Evolutionary conservation across 768 basidiomycete species (phyloP).

Genomic region (Termitomyces sp.): DNA sequence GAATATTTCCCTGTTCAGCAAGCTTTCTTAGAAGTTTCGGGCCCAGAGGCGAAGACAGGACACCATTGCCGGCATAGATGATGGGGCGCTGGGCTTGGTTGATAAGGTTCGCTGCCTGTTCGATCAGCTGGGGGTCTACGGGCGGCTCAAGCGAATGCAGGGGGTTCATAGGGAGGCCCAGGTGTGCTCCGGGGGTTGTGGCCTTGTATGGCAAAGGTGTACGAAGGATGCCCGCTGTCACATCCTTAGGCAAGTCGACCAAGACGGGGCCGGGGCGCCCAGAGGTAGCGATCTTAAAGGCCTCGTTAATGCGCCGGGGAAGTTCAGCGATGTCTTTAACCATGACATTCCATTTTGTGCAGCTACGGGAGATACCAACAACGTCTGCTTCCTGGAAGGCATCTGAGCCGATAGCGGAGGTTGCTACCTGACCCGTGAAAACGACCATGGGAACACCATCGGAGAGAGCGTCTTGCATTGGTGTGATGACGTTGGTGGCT

Average conservation of each 20-base stretch:
- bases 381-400: conserved; percentile 99
- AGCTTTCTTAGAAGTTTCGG: conserved; percentile 78
- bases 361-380: conserved; percentile 91
- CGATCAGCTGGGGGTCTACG: conserved; percentile 60
- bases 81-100: conserved; percentile 88
- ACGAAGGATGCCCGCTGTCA: conserved; percentile 88
- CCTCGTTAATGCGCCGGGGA: conserved; percentile 94
- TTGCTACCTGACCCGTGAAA: conserved; percentile 97
- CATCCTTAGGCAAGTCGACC: conserved; percentile 98
- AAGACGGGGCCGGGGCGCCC: conserved; percentile 97
- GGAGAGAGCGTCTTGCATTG: conserved; percentile 95
- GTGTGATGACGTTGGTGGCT: conserved; percentile 95
- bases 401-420: conserved; percentile 97
- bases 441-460: conserved; percentile 95
- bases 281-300: conserved; percentile 97
- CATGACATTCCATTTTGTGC: conserved; percentile 99
- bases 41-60: conserved; percentile 77
- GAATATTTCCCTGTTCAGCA: conserved; percentile 83
- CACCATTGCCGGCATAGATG: conserved; percentile 90
- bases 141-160: conserved; percentile 51
- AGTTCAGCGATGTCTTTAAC: conserved; percentile 95
- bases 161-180: conserved; percentile 73
- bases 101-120: conserved; percentile 84
- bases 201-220: conserved; percentile 81
- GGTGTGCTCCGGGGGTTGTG: conserved; percentile 73